These are phyloP conservation scores for Eucalyptus regnans DNA, from an alignment of 345 rosid species.

Conservation along the genomic window DNA sequence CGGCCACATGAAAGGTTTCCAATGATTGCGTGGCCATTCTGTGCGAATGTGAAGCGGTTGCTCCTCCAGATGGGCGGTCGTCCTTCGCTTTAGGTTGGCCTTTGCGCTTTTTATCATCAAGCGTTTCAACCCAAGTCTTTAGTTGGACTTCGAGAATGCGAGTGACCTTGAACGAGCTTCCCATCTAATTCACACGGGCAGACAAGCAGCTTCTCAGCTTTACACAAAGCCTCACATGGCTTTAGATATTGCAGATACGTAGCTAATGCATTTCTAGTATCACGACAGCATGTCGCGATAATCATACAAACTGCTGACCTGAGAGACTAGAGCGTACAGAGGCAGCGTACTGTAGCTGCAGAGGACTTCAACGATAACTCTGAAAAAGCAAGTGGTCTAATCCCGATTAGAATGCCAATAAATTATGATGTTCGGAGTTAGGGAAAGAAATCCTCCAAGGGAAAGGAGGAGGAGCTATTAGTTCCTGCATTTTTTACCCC, in stretches of 20 bases:
- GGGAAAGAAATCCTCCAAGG: background rate
- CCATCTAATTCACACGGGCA: conserved; percentile 35
- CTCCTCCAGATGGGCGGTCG: conserved; percentile 4
- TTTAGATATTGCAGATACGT: background rate
- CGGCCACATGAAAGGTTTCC: background rate
- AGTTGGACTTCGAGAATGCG: too few species aligned
- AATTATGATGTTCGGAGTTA: background rate
- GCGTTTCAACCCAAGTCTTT: background rate
- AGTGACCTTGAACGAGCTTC: conserved; percentile 34
- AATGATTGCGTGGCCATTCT: background rate
- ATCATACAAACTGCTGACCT: conserved; percentile 11
- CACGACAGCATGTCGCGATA: too few species aligned
- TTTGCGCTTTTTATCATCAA: background rate
- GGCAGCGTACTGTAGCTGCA: conserved; percentile 91
- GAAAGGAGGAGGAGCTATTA: background rate
- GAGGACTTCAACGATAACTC: conserved; percentile 71
- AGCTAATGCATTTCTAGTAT: background rate
- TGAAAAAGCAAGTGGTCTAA: conserved; percentile 8
- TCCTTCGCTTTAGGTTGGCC: background rate
- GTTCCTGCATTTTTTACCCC: conserved; percentile 32
- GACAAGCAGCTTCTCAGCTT: background rate
- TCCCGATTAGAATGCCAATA: background rate
- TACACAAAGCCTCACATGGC: background rate
- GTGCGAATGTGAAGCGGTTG: background rate
- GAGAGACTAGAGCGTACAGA: conserved; percentile 62